These are phyloP conservation scores for Russula foetens DNA, from an alignment of 768 basidiomycete genomes.

Conservation along the genomic window DNA sequence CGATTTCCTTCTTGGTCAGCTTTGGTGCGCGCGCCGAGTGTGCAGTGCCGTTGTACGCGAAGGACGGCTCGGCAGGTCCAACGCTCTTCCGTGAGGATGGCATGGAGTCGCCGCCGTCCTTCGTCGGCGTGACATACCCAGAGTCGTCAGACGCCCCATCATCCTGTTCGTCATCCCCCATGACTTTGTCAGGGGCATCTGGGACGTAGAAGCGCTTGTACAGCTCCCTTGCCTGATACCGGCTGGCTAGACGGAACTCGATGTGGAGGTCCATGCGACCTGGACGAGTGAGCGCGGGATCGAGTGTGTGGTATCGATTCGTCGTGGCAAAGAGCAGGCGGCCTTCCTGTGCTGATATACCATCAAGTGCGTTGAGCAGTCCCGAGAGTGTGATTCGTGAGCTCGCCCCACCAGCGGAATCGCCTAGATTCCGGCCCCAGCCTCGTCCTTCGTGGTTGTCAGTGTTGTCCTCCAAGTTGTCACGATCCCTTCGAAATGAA, in stretches of 20 bases:
- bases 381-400: conserved; percentile 57
- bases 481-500: conserved; percentile 20
- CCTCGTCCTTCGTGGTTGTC: not conserved
- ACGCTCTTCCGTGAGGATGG: not conserved
- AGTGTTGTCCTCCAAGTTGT: not conserved
- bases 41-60: conserved; percentile 2
- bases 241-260: conserved; percentile 68
- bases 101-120: not conserved
- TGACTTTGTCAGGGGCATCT: conserved; percentile 22
- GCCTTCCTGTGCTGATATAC: conserved; percentile 75
- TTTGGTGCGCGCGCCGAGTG: conserved; percentile 26
- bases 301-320: conserved; percentile 62
- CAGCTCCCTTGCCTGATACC: conserved; percentile 55
- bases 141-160: conserved; percentile 22
- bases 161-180: conserved; percentile 22
- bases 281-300: conserved; percentile 66
- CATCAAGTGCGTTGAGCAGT: conserved; percentile 69
- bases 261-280: conserved; percentile 78
- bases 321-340: conserved; percentile 75
- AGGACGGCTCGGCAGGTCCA: not conserved
- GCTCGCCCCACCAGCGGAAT: not conserved
- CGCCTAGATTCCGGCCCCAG: not conserved
- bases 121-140: conserved; percentile 16
- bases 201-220: conserved; percentile 64
- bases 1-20: conserved; percentile 34